Percentiles rank a stretch among this genome's conserved stretches.
Conservation (phyloP, 1,284 basidiomycete genomes). For the Moesziomyces globuligerus region DNA sequence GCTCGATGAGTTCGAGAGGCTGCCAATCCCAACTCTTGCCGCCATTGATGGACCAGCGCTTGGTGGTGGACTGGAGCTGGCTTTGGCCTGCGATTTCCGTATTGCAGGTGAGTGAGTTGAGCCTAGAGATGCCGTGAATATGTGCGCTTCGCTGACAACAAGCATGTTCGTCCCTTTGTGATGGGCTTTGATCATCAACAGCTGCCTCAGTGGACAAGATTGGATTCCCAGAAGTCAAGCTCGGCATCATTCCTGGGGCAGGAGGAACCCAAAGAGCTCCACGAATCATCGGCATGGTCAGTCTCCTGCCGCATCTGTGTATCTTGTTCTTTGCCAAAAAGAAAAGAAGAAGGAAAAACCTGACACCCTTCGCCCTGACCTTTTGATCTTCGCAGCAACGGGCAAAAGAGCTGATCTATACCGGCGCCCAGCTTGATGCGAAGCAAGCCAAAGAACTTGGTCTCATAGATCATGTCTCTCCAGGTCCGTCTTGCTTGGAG, state of each 20-base stretch:
- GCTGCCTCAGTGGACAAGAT: constrained; percentile 20
- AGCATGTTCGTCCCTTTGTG: constrained; percentile 1
- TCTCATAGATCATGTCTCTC: constrained; percentile 17
- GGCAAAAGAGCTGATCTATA: constrained; percentile 32
- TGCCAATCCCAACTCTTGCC: constrained; percentile 89
- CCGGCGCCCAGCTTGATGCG: constrained; percentile 13
- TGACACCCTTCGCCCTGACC: background rate
- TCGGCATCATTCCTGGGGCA: constrained; percentile 80
- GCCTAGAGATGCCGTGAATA: background rate
- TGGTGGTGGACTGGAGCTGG: constrained; percentile 87
- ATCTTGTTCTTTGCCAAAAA: background rate
- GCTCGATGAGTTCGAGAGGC: constrained; percentile 77
- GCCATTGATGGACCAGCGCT: constrained; percentile 91
- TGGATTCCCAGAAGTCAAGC: constrained; percentile 31
- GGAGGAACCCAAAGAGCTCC: constrained; percentile 36
- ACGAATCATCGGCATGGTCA: constrained; percentile 21
- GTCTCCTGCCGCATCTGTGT: background rate
- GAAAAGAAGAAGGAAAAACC: too few relatives aligned
- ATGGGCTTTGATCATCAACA: constrained; percentile 5
- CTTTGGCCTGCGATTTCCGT: constrained; percentile 85
- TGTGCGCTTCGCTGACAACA: background rate
- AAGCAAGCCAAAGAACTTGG: constrained; percentile 18
- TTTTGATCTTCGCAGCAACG: constrained; percentile 4
- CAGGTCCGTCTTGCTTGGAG: constrained; percentile 11
- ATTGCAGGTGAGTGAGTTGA: constrained; percentile 72